Conservation (phyloP, 345 rosid species). For the Hibiscus mutabilis region DNA sequence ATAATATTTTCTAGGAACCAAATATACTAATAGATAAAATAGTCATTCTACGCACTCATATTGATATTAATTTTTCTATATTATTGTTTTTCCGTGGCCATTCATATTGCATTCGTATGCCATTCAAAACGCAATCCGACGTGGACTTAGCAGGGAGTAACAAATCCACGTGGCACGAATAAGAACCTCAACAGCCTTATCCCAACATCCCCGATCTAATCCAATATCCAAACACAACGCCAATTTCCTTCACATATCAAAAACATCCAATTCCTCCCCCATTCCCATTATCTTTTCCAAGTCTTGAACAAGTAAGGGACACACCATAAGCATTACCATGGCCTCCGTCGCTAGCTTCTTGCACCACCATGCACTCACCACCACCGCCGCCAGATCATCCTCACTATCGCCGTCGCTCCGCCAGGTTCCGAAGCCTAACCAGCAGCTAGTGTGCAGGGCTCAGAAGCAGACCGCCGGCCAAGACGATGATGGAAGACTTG, state of each 20-base stretch:
- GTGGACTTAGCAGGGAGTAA: not conserved
- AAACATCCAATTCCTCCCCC: not conserved
- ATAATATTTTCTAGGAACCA: no score
- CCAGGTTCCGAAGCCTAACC: constrained; percentile 40
- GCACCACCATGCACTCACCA: constrained; percentile 53
- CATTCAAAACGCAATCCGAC: not conserved
- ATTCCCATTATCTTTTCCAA: not conserved
- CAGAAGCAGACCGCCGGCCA: constrained; percentile 41
- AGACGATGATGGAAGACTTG: constrained; percentile 25
- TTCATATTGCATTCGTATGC: not conserved
- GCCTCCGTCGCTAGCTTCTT: constrained; percentile 64
- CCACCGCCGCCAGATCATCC: constrained; percentile 35
- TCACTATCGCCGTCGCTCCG: constrained; percentile 33
- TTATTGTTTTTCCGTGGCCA: no score
- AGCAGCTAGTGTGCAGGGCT: constrained; percentile 57
- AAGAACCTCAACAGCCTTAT: constrained; percentile 46
- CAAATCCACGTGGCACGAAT: constrained; percentile 35
- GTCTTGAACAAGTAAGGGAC: not conserved
- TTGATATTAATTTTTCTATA: no score
- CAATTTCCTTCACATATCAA: constrained; percentile 31
- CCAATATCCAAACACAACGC: constrained; percentile 45
- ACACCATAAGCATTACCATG: constrained; percentile 28
- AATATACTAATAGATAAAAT: no score
- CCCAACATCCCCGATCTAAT: constrained; percentile 37
- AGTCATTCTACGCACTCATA: no score